These are phyloP conservation scores for Acephala macrosclerotiorum DNA, from an alignment of 2,329 filamentous ascomycete species.

Conservation along the genomic window DNA sequence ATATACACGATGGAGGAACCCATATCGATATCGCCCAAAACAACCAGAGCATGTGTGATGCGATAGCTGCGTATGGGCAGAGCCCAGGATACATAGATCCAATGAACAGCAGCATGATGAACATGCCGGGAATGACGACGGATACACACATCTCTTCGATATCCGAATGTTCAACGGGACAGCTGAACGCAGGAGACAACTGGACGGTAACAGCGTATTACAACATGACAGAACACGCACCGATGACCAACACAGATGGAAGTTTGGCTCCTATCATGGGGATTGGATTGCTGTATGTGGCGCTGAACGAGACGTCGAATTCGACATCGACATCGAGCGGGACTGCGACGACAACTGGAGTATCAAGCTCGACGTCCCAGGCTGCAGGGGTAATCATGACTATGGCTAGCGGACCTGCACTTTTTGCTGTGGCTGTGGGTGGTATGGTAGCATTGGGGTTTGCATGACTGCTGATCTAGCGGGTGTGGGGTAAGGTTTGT, in stretches of 20 bases:
- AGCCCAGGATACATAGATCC: constrained; percentile 15
- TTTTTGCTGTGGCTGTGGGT: constrained; percentile 6
- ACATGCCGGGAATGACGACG: constrained; percentile 14
- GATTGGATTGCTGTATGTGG: constrained; percentile 18
- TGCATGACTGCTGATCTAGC: background rate
- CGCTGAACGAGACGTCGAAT: background rate
- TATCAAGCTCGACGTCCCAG: background rate
- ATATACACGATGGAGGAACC: constrained; percentile 21
- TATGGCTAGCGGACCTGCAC: background rate
- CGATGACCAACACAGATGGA: constrained; percentile 19
- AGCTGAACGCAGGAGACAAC: constrained; percentile 9
- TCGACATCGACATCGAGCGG: background rate
- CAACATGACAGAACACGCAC: constrained; percentile 9
- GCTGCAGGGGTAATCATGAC: constrained; percentile 1
- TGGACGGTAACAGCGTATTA: constrained; percentile 15
- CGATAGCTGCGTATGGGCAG: constrained; percentile 8
- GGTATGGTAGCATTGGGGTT: constrained; percentile 7
- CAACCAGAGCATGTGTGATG: constrained; percentile 13
- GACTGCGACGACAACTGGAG: background rate
- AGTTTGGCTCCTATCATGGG: constrained; percentile 16
- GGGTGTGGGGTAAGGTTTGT: background rate
- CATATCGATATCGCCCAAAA: constrained; percentile 11
- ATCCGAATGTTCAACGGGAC: constrained; percentile 8
- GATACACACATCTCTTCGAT: constrained; percentile 17
- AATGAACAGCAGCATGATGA: constrained; percentile 8